Evolutionary conservation across 139 green algal species (phyloP), one percentile per base, ranked within the genome.

Genomic region (Chlamydomonas asymmetrica): DNA sequence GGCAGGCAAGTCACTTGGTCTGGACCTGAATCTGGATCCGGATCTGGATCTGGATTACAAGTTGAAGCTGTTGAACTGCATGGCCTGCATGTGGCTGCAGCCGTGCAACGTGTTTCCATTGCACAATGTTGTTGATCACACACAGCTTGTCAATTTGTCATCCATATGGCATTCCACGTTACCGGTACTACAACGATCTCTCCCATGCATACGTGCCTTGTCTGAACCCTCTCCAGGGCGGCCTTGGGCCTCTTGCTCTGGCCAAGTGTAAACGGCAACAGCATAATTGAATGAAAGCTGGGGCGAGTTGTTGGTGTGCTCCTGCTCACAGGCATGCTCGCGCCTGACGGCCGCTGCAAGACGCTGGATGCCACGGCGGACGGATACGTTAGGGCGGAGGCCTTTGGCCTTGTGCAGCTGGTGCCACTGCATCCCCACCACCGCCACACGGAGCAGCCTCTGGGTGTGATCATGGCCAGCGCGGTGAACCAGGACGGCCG

Each of bases 401-500:
- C 71, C 29, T 80, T 76, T 4, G 80, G 75, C 45, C 54, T 45
- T 0, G 34, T 86, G 34, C 61, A 75, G 38, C 69, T 89, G 23
- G 37, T 38, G 39, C 31, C 68, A 0, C 48, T 75, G 54, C 34
- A 23, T 34, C 49, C 39, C 2, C 22, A 27, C 27, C 31, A 20
- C 4, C 4, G 34, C 29, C 29, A 27, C 60, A 23, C 7, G n/a
- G 13, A 0, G 3, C 2, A 16, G 22, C 62, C 68, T 0, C 60
- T 91, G 49, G 82, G 82, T 4, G 1, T 87, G 20, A 22, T 91
- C 0, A 43, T 63, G 6, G 82, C 75, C 39, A 66, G 62, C 5
- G 71, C 82, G 8, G 80, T 92, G 6, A 95, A 95, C 74, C 93
- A 97, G 85, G 93, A 95, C 68, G 93, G 93, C 27, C 85, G 92